Evolutionary conservation across 2,329 filamentous ascomycete genomes (phyloP).

Genomic region (Cladophialophora psammophila): DNA sequence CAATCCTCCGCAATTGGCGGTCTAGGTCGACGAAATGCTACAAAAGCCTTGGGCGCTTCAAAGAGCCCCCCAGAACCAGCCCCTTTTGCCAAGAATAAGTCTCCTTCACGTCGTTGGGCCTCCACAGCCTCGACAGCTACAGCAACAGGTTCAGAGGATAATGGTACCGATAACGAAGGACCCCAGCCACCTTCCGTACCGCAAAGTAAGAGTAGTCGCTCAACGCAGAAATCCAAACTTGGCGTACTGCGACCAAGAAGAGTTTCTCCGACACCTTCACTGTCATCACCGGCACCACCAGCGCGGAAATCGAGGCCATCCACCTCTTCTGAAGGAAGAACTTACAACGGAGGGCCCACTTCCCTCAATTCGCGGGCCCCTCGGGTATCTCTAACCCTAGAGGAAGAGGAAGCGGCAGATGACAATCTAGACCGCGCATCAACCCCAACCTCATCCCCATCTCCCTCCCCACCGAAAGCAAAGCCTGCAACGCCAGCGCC

Average conservation of each 20-base stretch:
- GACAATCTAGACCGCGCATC: neutral
- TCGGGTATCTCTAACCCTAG: neutral
- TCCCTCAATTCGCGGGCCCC: neutral
- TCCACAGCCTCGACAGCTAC: conserved; percentile 23
- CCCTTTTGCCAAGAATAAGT: neutral
- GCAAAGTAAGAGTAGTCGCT: neutral
- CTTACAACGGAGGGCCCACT: neutral
- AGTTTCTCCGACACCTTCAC: conserved; percentile 35
- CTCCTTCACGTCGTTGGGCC: conserved; percentile 8
- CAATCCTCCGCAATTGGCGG: conserved; percentile 23
- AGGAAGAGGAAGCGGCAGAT: neutral
- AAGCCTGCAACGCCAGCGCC: conserved; percentile 1
- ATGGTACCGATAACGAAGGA: conserved; percentile 26
- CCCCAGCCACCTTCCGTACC: neutral
- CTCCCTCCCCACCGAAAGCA: neutral
- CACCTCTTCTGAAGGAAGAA: neutral
- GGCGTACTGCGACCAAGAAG: conserved; percentile 19
- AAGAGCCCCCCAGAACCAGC: conserved; percentile 7
- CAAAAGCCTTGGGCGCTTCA: conserved; percentile 26
- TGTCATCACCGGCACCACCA: conserved; percentile 19
- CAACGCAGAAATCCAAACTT: conserved; percentile 13
- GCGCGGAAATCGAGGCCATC: neutral
- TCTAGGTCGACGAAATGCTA: conserved; percentile 28
- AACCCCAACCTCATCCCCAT: neutral
- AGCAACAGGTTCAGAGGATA: conserved; percentile 28